Evolutionary conservation across 371 early-diverging fungal species (phyloP).

Genomic region (Entomophthora muscae): DNA sequence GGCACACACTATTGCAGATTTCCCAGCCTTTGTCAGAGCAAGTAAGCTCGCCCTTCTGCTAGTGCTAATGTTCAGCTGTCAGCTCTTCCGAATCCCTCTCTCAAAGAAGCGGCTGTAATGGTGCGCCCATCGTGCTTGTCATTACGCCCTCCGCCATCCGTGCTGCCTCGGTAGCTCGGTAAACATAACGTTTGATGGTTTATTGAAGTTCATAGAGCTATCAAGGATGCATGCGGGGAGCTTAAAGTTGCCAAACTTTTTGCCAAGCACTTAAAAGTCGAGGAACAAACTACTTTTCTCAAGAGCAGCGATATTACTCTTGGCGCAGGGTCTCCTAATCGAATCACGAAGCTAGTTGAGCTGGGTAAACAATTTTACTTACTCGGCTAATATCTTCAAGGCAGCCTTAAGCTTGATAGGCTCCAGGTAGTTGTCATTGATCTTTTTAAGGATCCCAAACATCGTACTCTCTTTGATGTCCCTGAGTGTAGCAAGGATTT

Average conservation of each 20-base stretch:
- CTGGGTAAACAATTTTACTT: conserved; percentile 19
- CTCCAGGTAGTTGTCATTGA: conserved; percentile 53
- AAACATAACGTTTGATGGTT: background rate
- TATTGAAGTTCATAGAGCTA: background rate
- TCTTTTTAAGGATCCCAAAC: conserved; percentile 51
- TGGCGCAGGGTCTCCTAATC: conserved; percentile 69
- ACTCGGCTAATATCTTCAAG: background rate
- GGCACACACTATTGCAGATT: background rate
- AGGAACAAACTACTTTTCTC: conserved; percentile 44
- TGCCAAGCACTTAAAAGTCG: conserved; percentile 66
- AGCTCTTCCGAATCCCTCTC: background rate
- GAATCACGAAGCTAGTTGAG: conserved; percentile 45
- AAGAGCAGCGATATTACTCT: conserved; percentile 37
- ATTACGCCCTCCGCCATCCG: background rate
- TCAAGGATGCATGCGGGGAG: background rate
- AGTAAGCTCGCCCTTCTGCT: background rate
- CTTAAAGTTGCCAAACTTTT: conserved; percentile 59
- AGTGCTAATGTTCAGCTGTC: background rate
- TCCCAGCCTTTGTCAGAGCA: background rate
- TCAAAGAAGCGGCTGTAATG: background rate
- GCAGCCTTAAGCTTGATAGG: conserved; percentile 24
- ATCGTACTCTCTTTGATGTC: conserved; percentile 52
- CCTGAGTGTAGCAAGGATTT: conserved; percentile 52
- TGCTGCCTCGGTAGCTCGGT: background rate
- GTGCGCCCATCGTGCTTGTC: background rate